A percentile compares a stretch with the other conserved stretches of the same genome.
phyloP scores from a whole-genome alignment of 108 stramenopile genomes.

The Skeletonema tropicum region DNA sequence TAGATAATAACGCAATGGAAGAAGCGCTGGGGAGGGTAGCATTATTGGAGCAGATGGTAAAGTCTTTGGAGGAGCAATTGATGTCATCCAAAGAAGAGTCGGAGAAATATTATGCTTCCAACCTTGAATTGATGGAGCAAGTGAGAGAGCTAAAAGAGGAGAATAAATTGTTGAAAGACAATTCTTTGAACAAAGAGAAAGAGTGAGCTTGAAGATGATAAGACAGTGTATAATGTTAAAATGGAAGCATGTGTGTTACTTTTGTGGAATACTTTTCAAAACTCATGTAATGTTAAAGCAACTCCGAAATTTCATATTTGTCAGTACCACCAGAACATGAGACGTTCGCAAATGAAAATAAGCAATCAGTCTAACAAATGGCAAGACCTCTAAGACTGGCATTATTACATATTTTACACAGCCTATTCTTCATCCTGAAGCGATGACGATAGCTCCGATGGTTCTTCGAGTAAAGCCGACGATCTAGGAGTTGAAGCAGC shows the following conservation, averaged over 20 bases:
- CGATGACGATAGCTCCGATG: not conserved
- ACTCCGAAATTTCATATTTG: not conserved
- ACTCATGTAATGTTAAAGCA: not conserved
- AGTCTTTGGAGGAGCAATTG: slow-evolving; percentile 52
- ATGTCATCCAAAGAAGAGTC: slow-evolving; percentile 48
- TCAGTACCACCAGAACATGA: too few relatives aligned
- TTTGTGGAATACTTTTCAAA: not conserved
- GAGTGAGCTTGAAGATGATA: not conserved
- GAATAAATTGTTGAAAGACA: slow-evolving; percentile 49
- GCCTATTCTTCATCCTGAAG: not conserved
- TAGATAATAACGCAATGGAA: slow-evolving; percentile 4
- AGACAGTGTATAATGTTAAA: not conserved
- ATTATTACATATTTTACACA: not conserved
- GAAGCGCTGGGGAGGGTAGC: slow-evolving; percentile 48
- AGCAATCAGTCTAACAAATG: too few relatives aligned
- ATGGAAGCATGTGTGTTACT: not conserved
- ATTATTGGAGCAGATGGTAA: slow-evolving; percentile 46
- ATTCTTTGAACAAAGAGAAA: not conserved
- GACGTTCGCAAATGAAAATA: too few relatives aligned
- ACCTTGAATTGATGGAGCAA: slow-evolving; percentile 56
- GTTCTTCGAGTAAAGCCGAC: not conserved
- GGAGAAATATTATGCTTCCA: slow-evolving; percentile 46
- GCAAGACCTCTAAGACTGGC: not conserved
- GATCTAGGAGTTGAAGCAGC: slow-evolving; percentile 19
- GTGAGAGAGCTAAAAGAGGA: slow-evolving; percentile 60